Evolutionary conservation across 139 green algal species (phyloP).

Genomic region (Ettlia oleoabundans): DNA sequence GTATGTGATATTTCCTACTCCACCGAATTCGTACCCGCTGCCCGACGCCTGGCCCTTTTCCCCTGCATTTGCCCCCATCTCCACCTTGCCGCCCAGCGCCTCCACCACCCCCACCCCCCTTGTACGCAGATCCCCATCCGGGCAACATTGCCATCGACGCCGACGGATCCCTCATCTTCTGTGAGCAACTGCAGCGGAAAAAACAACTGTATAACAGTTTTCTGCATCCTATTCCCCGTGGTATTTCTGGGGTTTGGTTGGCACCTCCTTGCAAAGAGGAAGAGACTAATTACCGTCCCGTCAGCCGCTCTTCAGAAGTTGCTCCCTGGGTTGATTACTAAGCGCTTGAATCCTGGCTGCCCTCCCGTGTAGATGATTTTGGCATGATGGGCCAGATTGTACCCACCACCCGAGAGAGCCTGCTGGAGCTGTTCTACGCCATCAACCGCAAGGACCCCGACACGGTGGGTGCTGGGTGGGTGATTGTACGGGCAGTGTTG

Average conservation of each 20-base stretch:
- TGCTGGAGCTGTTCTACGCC: slow-evolving; percentile 78
- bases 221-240: background rate
- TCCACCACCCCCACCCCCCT: background rate
- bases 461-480: background rate
- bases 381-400: slow-evolving; percentile 64
- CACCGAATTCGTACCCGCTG: too few relatives aligned
- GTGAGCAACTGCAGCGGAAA: background rate
- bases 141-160: slow-evolving; percentile 54
- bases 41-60: too few relatives aligned
- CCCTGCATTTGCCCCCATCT: too few relatives aligned
- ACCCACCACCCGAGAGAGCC: slow-evolving; percentile 42
- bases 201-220: background rate
- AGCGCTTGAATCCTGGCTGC: too few relatives aligned
- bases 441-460: slow-evolving; percentile 58
- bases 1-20: too few relatives aligned
- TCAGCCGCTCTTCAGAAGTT: too few relatives aligned
- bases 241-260: too few relatives aligned
- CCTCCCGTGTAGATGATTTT: slow-evolving; percentile 22
- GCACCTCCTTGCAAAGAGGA: too few relatives aligned
- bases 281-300: too few relatives aligned
- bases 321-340: too few relatives aligned
- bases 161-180: slow-evolving; percentile 4
- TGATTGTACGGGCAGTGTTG: too few relatives aligned
- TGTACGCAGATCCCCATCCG: slow-evolving; percentile 44
- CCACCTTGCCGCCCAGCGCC: too few relatives aligned